These are phyloP conservation scores for Chytriomyces confervae DNA, from an alignment of 192 early-diverging fungal species.

Conservation along the genomic window DNA sequence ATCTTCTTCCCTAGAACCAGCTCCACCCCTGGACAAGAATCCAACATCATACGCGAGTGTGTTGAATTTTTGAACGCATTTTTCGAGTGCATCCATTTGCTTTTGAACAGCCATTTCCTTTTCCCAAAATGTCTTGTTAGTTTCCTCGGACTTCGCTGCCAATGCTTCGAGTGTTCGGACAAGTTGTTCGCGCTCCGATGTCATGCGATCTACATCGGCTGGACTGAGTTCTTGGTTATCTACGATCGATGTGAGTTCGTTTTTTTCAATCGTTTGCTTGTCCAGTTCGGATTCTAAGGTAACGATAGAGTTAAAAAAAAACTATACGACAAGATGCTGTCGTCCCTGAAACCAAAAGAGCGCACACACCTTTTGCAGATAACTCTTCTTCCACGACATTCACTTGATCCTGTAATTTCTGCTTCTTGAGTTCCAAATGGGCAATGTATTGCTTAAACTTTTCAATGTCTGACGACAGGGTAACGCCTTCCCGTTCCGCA, in stretches of 20 bases:
- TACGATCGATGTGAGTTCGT: conserved; percentile 62
- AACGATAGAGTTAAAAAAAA: not conserved
- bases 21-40: conserved; percentile 22
- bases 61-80: conserved; percentile 61
- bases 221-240: conserved; percentile 78
- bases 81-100: conserved; percentile 65
- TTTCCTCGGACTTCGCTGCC: conserved; percentile 63
- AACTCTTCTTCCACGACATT: conserved; percentile 50
- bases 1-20: not conserved
- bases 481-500: conserved; percentile 59
- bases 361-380: conserved; percentile 31
- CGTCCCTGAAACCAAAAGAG: not conserved
- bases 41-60: conserved; percentile 50
- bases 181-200: conserved; percentile 74
- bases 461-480: conserved; percentile 62
- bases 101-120: conserved; percentile 73
- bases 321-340: not conserved
- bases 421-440: conserved; percentile 48
- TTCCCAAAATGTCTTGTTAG: conserved; percentile 65
- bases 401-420: conserved; percentile 58
- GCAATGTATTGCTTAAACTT: conserved; percentile 63
- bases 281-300: conserved; percentile 49
- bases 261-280: conserved; percentile 60
- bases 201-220: conserved; percentile 83
- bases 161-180: conserved; percentile 56